phyloP scores from a whole-genome alignment of 768 basidiomycete species.

The Mrakia blollopis region DNA sequence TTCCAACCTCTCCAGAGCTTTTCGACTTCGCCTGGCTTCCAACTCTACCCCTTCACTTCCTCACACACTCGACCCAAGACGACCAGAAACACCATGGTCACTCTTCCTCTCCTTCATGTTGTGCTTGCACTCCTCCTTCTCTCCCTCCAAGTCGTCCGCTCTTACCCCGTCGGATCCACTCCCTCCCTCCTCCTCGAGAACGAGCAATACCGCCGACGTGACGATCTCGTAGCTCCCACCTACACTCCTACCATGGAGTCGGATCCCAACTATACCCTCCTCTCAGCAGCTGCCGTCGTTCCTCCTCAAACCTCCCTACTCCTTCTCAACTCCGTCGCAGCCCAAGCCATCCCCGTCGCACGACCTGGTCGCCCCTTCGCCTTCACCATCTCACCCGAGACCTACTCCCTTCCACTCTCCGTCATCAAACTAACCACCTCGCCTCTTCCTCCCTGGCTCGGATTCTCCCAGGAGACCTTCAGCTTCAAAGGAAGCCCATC shows the following conservation, averaged over 20 bases:
- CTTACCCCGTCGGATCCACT: neutral
- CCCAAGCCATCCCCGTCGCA: slow-evolving; percentile 13
- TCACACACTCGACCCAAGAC: too few species aligned
- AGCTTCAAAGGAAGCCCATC: neutral
- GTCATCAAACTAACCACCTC: neutral
- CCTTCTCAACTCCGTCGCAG: neutral
- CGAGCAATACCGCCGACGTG: neutral
- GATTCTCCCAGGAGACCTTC: neutral
- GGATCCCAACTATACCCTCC: neutral
- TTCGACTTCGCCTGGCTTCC: neutral
- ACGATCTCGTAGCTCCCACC: neutral
- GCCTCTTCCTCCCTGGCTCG: neutral
- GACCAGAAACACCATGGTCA: neutral
- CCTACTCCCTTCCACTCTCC: neutral
- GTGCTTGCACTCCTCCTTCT: neutral
- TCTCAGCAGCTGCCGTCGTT: neutral
- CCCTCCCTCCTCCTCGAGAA: neutral
- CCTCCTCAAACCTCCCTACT: neutral
- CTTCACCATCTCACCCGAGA: neutral
- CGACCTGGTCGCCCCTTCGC: neutral
- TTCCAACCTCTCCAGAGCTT: neutral
- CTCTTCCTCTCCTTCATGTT: neutral
- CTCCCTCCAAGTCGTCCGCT: neutral
- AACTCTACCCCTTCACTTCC: too few species aligned
- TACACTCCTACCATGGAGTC: neutral